Conservation (phyloP, 1,139 yeast species). For the Kurtzmaniella quercitrusa region DNA sequence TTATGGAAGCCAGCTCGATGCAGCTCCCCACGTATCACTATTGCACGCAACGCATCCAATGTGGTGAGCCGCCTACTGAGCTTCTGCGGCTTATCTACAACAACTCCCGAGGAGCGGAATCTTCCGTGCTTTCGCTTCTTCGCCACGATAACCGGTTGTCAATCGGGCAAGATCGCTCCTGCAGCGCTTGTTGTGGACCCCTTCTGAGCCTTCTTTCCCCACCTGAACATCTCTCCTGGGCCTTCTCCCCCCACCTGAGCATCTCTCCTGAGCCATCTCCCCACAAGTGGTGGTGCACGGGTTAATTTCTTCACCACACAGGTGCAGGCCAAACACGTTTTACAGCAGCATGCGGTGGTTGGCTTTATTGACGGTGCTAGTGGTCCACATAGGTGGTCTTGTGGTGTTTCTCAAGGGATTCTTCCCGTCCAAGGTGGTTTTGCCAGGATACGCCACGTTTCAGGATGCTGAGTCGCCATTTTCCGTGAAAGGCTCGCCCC, state of each 20-base stretch:
- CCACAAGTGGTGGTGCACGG: not conserved
- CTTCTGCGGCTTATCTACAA: too few relatives aligned
- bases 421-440: slow-evolving; percentile 78
- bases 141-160: too few relatives aligned
- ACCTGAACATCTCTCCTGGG: too few relatives aligned
- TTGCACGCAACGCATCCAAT: too few relatives aligned
- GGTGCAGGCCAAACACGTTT: slow-evolving; percentile 1
- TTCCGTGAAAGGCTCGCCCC: slow-evolving; percentile 27
- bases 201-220: too few relatives aligned
- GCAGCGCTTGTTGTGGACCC: too few relatives aligned
- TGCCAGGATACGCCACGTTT: slow-evolving; percentile 50
- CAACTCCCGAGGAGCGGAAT: too few relatives aligned
- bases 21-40: too few relatives aligned
- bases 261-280: not conserved
- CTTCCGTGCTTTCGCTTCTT: too few relatives aligned
- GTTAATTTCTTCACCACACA: not conserved
- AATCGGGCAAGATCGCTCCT: too few relatives aligned
- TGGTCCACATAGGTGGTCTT: slow-evolving; percentile 43
- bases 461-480: slow-evolving; percentile 18
- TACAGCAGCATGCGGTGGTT: slow-evolving; percentile 6
- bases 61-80: too few relatives aligned
- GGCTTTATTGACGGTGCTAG: slow-evolving; percentile 6
- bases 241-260: not conserved
- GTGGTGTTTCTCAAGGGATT: slow-evolving; percentile 73
- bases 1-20: too few relatives aligned